phyloP scores from a whole-genome alignment of 441 rosid species.

The Isatis lusitanica region DNA sequence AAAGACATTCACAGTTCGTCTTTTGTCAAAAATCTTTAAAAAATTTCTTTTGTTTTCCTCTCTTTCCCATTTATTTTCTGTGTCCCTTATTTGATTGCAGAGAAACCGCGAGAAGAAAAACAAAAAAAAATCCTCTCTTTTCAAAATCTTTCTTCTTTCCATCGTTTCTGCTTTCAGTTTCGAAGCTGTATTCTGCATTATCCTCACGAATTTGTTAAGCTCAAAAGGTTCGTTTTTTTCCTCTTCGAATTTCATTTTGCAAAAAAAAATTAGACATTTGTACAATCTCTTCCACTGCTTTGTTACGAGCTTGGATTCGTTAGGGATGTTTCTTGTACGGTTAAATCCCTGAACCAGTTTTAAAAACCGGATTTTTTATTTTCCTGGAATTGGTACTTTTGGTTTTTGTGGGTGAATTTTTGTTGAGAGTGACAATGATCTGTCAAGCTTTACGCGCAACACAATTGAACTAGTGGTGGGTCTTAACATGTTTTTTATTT shows the following conservation, averaged over 20 bases:
- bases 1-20: slow-evolving; percentile 18
- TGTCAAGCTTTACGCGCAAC: slow-evolving; percentile 19
- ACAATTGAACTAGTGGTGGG: slow-evolving; percentile 31
- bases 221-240: slow-evolving; percentile 17
- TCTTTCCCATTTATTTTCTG: slow-evolving; percentile 16
- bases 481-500: slow-evolving; percentile 6
- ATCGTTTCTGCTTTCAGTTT: slow-evolving; percentile 16
- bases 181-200: slow-evolving; percentile 22
- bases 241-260: background rate
- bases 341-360: background rate
- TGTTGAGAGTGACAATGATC: slow-evolving; percentile 30
- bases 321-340: background rate
- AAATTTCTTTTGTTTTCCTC: background rate
- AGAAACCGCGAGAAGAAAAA: slow-evolving; percentile 34
- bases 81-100: slow-evolving; percentile 32
- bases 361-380: background rate
- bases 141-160: background rate
- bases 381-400: slow-evolving; percentile 6
- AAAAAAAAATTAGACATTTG: background rate
- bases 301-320: background rate
- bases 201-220: background rate
- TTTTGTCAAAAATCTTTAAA: slow-evolving; percentile 12
- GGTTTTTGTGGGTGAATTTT: slow-evolving; percentile 4
- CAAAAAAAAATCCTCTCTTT: background rate
- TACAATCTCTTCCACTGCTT: background rate